These are phyloP conservation scores for Sugiyamaella valdiviana DNA, from an alignment of 805 yeast genomes.

Conservation along the genomic window DNA sequence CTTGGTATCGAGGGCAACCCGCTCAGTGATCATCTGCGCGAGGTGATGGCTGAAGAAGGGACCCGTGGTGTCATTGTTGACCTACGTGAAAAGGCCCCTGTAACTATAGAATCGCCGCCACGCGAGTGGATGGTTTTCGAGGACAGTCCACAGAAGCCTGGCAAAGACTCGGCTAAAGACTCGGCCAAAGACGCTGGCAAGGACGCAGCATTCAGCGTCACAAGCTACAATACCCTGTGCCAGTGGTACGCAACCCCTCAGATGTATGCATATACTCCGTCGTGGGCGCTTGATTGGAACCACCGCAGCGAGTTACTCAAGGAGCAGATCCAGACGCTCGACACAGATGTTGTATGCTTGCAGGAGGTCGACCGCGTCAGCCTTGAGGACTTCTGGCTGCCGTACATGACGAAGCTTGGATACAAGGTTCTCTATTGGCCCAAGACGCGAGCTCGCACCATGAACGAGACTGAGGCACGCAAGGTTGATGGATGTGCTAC, in stretches of 20 bases:
- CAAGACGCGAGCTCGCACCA: slow-evolving; percentile 88
- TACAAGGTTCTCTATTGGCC: slow-evolving; percentile 78
- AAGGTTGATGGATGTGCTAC: slow-evolving; percentile 99
- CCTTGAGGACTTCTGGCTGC: slow-evolving; percentile 81
- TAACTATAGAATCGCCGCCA: slow-evolving; percentile 56
- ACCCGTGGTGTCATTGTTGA: slow-evolving; percentile 75
- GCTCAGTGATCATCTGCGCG: slow-evolving; percentile 56
- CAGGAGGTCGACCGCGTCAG: slow-evolving; percentile 93
- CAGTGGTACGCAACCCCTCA: slow-evolving; percentile 92
- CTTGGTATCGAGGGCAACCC: slow-evolving; percentile 94
- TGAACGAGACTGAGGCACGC: slow-evolving; percentile 68
- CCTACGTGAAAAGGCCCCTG: slow-evolving; percentile 77
- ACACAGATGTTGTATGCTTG: slow-evolving; percentile 77
- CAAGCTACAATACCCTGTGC: slow-evolving; percentile 88
- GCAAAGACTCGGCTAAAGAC: background rate
- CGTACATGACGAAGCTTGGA: slow-evolving; percentile 63
- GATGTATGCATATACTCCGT: slow-evolving; percentile 89
- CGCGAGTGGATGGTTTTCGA: slow-evolving; percentile 79
- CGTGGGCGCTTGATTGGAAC: slow-evolving; percentile 96
- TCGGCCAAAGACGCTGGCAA: background rate
- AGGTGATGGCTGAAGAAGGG: slow-evolving; percentile 71
- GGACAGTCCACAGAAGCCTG: slow-evolving; percentile 36
- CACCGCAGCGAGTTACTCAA: slow-evolving; percentile 73
- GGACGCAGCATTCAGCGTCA: slow-evolving; percentile 50
- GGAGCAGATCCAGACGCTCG: slow-evolving; percentile 58